A percentile compares a stretch with the other conserved stretches of the same genome.
These are phyloP conservation scores for Barbarea vulgaris DNA, from an alignment of 345 rosid genomes.

Conservation along the genomic window DNA sequence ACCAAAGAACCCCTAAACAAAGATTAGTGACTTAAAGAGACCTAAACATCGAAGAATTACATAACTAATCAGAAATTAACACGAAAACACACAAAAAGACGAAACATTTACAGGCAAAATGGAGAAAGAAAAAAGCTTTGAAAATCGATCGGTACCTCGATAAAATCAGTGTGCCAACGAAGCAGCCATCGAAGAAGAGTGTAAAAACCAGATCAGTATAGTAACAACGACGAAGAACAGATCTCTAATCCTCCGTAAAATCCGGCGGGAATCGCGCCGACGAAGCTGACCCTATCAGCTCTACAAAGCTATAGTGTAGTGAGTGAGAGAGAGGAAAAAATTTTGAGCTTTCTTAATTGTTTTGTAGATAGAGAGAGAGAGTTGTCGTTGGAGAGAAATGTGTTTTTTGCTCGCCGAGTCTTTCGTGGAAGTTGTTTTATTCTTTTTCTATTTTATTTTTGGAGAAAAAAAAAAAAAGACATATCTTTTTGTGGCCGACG, in stretches of 20 bases:
- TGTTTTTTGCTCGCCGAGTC: constrained; percentile 29
- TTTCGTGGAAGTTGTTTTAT: constrained; percentile 18
- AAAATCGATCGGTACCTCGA: constrained; percentile 28
- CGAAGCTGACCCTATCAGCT: constrained; percentile 43
- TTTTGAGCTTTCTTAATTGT: constrained; percentile 17
- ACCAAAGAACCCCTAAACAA: constrained; percentile 6
- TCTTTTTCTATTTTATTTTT: neutral
- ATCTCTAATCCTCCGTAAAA: constrained; percentile 32
- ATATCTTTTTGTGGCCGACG: constrained; percentile 36
- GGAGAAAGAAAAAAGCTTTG: neutral
- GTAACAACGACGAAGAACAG: constrained; percentile 11
- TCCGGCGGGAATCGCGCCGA: constrained; percentile 39
- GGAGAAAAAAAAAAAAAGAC: neutral
- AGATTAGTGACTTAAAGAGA: neutral
- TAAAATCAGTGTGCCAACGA: neutral
- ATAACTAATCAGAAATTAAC: neutral
- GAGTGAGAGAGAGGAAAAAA: constrained; percentile 3
- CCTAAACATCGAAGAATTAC: constrained; percentile 19
- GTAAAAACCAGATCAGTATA: constrained; percentile 9
- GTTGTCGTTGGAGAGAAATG: constrained; percentile 11
- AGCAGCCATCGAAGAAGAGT: constrained; percentile 1
- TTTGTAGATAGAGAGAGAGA: constrained; percentile 17
- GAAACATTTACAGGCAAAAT: neutral
- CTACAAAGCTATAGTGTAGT: constrained; percentile 3
- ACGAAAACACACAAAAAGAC: neutral